Evolutionary conservation across 2,329 filamentous ascomycete species (phyloP).

Genomic region (Cercospora brassicicola): DNA sequence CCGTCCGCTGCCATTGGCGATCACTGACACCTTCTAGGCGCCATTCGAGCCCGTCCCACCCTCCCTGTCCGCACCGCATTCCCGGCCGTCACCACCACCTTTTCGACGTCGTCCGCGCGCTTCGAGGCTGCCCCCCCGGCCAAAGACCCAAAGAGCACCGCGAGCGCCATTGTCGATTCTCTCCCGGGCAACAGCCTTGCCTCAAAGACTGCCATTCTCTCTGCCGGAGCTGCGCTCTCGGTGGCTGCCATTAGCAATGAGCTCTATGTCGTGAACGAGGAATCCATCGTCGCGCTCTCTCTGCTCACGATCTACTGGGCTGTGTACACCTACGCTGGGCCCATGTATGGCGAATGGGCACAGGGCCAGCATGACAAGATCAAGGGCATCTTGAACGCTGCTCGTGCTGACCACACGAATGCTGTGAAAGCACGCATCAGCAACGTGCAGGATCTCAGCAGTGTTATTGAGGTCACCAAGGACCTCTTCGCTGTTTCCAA

Average conservation of each 20-base stretch:
- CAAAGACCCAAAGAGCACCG: conserved; percentile 94
- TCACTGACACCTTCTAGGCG: conserved; percentile 60
- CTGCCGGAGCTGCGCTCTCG: conserved; percentile 83
- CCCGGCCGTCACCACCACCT: conserved; percentile 70
- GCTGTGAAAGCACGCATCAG: conserved; percentile 93
- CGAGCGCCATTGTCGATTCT: conserved; percentile 89
- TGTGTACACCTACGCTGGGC: conserved; percentile 90
- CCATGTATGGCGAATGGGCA: conserved; percentile 90
- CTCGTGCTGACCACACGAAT: conserved; percentile 89
- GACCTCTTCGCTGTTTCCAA: conserved; percentile 95
- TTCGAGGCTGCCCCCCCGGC: conserved; percentile 60
- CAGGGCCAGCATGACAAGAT: conserved; percentile 86
- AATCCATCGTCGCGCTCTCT: conserved; percentile 90
- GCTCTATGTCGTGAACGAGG: conserved; percentile 99
- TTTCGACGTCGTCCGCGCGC: conserved; percentile 63
- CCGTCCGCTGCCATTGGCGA: conserved; percentile 18
- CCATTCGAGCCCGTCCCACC: conserved; percentile 69
- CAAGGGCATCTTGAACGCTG: conserved; percentile 90
- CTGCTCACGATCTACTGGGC: conserved; percentile 90
- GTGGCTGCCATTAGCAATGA: conserved; percentile 98
- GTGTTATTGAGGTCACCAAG: conserved; percentile 97
- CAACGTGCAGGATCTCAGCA: conserved; percentile 89
- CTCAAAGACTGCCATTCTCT: conserved; percentile 96
- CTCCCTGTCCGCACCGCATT: conserved; percentile 72
- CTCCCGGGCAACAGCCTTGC: conserved; percentile 88